phyloP scores from a whole-genome alignment of 192 early-diverging fungal species.

The Coemansia reversa region DNA sequence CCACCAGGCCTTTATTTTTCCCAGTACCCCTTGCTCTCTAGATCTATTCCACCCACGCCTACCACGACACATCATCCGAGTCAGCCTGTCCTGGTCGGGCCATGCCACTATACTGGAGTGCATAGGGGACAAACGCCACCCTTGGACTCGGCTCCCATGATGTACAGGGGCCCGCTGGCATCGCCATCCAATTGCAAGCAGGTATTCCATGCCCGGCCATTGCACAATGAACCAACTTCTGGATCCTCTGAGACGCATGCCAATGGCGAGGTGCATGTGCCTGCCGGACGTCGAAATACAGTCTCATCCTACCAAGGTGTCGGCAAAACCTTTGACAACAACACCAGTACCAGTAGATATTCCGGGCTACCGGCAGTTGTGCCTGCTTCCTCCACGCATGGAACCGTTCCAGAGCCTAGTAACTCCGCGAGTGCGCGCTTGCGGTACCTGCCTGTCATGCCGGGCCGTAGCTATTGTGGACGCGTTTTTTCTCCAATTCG shows the following conservation, averaged over 20 bases:
- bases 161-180: conserved; percentile 5
- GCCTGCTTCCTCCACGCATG: background rate
- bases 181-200: conserved; percentile 1
- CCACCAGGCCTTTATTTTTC: background rate
- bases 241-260: background rate
- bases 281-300: conserved; percentile 21
- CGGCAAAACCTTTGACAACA: background rate
- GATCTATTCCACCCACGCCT: conserved; percentile 1
- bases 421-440: conserved; percentile 15
- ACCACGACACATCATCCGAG: background rate
- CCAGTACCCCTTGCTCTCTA: background rate
- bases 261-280: background rate
- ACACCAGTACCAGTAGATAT: background rate
- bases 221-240: background rate
- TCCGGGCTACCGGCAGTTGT: background rate
- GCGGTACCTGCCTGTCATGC: conserved; percentile 22
- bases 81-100: conserved; percentile 1
- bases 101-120: background rate
- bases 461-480: conserved; percentile 8
- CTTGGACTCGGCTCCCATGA: conserved; percentile 9
- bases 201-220: background rate
- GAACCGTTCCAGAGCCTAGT: background rate
- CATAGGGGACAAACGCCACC: conserved; percentile 4
- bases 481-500: background rate
- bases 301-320: conserved; percentile 17